Evolutionary conservation across 805 yeast genomes (phyloP), one percentile per base, ranked within the genome.

Genomic region (Lipomyces oligophaga): DNA sequence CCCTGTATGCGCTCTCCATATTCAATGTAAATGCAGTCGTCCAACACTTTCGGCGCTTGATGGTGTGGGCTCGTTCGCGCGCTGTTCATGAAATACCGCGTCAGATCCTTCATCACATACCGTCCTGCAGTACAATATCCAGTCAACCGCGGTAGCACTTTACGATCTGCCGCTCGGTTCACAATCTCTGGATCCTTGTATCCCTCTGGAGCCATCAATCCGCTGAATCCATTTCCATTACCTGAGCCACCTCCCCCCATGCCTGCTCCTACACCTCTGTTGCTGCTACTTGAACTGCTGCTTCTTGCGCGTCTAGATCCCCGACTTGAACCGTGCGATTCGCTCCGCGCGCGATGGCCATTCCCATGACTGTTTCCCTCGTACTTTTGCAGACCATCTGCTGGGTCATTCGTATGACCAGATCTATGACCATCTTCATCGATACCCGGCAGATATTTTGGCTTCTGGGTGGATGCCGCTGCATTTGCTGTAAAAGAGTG

Each of bases 81-180:
- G 24, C 79, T 84, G 19, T 87, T 75, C 40, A 86, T 93, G 59
- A 83, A 81, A 89, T 96, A 90, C 59, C 90, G 72, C 38, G 83
- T 73, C 33, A 93, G 69, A 40, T 88, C 97, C 58, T 83, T 78
- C 95, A 93, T 85, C 55, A 79, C 79, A 62, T 89, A 93, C 20
- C 93, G 80, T 25, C 96, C 89, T 22, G 97, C 88, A 0, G 97
- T 90, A 67, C 97, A 90, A 63, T 88, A 93, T 2, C 96, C 95
- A 0, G 97, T 90, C 1, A 89, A 96, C 52, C 98, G 72, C 2
- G 98, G 97, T 45, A 93, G 54, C 80, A 79, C 63, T 89, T 93
- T 3, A 96, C 95, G 47, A 93, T 70, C 41, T n/a, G n/a, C n/a
- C 89, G 30, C 30, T 8, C 30, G 30, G 31, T 33, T 41, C 28